phyloP scores from a whole-genome alignment of 1,139 yeast genomes.

The Suhomyces bribrorum region DNA sequence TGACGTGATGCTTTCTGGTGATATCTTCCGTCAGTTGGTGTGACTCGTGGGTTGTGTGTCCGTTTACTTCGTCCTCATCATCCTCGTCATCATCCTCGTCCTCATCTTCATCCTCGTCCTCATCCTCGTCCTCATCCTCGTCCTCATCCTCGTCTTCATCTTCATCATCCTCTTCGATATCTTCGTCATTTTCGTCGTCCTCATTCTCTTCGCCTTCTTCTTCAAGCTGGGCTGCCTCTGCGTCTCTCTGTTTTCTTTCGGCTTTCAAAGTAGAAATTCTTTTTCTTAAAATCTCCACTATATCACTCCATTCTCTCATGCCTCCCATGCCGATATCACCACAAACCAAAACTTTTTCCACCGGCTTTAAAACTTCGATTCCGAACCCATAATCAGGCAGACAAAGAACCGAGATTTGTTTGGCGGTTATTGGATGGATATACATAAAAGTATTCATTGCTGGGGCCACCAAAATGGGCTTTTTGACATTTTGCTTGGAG shows the following conservation, averaged over 20 bases:
- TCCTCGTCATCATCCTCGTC: conserved; percentile 33
- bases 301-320: conserved; percentile 95
- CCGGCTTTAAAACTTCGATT: conserved; percentile 83
- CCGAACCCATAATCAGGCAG: conserved; percentile 46
- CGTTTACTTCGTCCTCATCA: conserved; percentile 22
- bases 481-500: conserved; percentile 32
- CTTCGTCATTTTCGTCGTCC: conserved; percentile 31
- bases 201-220: conserved; percentile 24
- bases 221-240: conserved; percentile 27
- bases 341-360: conserved; percentile 89
- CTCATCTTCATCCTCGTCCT: conserved; percentile 36
- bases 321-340: conserved; percentile 99
- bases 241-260: conserved; percentile 25
- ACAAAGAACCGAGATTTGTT: conserved; percentile 63
- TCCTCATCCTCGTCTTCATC: conserved; percentile 42
- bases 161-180: conserved; percentile 33
- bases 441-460: conserved; percentile 98
- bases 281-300: conserved; percentile 75
- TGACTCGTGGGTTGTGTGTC: conserved; percentile 5
- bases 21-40: not conserved
- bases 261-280: conserved; percentile 42
- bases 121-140: conserved; percentile 40
- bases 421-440: conserved; percentile 88
- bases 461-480: conserved; percentile 88
- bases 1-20: not conserved